Base-by-base conservation (phyloP, 179 eudicot species). In the Corrigiola litoralis region DNA sequence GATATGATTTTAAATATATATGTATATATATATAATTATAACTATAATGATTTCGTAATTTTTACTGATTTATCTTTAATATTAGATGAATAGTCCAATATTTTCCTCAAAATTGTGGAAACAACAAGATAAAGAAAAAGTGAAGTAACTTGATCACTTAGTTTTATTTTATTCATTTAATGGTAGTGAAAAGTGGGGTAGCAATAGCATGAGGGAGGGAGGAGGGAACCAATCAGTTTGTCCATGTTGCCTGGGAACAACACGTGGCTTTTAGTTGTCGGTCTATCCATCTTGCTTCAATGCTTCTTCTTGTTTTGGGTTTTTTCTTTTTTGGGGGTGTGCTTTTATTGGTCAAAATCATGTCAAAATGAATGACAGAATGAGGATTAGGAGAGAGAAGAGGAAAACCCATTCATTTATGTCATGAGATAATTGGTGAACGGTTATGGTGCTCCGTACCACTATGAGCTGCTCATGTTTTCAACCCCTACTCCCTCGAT, bases 221-320 rank as follows among this genome's bases (percentile, higher is more conserved):
- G 3, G 48, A 55, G 58, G 8, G 27, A 63, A 53, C 42, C 61
- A 72, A 72, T 58, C 21, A 67, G 57, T 51, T 52, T 50, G 63
- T 66, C 40, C 58, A 66, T 37, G 62, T 42, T 29, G 48, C 5
- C 7, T 33, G n/a, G 38, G 55, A 23, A 24, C 52, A 54, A 73
- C 77, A 73, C 66, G 77, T 67, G 72, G 67, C 63, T 21, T 25
- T 36, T 41, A 53, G 34, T 31, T 4, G 66, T 33, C 50, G 58
- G 63, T 53, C 61, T 44, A 73, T 66, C 63, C 32, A 20, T 11
- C 11, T 48, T 47, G 18, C 47, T 29, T 20, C 3, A 4, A 16
- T 37, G 38, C 37, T 56, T 14, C 61, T 62, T 20, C 11, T 7
- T 64, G 4, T 4, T 23, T 18, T 36, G 4, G 2, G 9, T 49